Base-by-base conservation (phyloP, 2,329 filamentous ascomycete genomes). In the Fonsecaea pugnacius region DNA sequence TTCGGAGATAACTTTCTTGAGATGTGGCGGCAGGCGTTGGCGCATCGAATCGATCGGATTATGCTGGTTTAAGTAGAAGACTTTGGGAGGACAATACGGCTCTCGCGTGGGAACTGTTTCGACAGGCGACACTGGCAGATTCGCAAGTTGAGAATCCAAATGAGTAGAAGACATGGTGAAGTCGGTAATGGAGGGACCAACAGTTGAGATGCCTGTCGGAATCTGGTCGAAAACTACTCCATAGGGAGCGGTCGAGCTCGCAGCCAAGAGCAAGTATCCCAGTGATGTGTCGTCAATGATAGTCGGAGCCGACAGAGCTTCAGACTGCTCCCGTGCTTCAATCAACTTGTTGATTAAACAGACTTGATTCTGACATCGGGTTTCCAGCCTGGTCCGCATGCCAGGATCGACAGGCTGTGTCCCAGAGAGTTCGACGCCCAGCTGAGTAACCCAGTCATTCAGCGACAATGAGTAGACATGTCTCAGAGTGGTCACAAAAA, bases 231-330 rank as follows among this genome's bases (percentile, higher is more conserved):
- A 80, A 58, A 78, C 75, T 3, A 79, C 83, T 33, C 81, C 85
- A 68, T 80, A 81, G 1, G 81, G 81, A 66, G 80, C 79, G 52
- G 78, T 79, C 7, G 77, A 76, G 36, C 77, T 76, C 30, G 77
- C 78, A 27, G 82, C 85, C 40, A 86, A 76, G 51, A 89, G 73
- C 32, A 88, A 75, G 69, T 87, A 86, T 9, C 85, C 86, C 33
- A 87, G 72, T 64, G 85, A 83, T 10, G 81, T 80, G 66, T 87
- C 83, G 55, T 84, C 78, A 38, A 88, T 78, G 27, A 84, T 78
- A n/a, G 86, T 75, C 58, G 78, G 80, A 21, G 80, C 75, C 5
- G 82, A 81, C 30, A 80, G 69, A 77, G 78, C 74, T 68, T 77
- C 71, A 16, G 62, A 55, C n/a, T 55, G 54, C 58, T 68, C 70